Conservation (phyloP, 2,329 filamentous ascomycete genomes). For the Rhinocladiella similis region DNA sequence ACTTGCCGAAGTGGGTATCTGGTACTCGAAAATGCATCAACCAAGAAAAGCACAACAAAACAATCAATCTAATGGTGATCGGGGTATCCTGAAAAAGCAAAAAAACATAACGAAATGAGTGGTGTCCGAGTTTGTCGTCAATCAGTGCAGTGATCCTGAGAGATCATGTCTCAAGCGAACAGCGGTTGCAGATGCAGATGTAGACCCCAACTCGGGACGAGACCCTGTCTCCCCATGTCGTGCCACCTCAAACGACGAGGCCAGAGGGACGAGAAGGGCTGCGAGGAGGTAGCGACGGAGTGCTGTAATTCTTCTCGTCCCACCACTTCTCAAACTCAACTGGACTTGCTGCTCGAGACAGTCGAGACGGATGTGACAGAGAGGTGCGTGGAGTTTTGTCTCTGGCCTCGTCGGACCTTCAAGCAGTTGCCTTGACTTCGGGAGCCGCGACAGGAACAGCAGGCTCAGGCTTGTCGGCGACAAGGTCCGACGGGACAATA, state of each 20-base stretch:
- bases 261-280: constrained; percentile 33
- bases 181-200: not conserved
- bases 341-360: constrained; percentile 29
- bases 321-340: constrained; percentile 35
- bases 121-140: constrained; percentile 28
- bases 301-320: constrained; percentile 29
- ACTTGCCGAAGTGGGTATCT: constrained; percentile 29
- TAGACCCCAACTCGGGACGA: not conserved
- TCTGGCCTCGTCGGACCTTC: constrained; percentile 33
- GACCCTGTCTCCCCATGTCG: constrained; percentile 13
- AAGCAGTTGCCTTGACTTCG: constrained; percentile 31
- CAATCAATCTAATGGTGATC: constrained; percentile 25
- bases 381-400: constrained; percentile 29
- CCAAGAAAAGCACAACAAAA: constrained; percentile 13
- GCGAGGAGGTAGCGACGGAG: constrained; percentile 27
- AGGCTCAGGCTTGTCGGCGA: constrained; percentile 12
- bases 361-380: constrained; percentile 27
- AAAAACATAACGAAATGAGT: constrained; percentile 24
- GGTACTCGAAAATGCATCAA: constrained; percentile 18
- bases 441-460: constrained; percentile 18
- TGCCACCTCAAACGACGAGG: constrained; percentile 28
- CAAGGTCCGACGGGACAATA: constrained; percentile 20
- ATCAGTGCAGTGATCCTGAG: constrained; percentile 5
- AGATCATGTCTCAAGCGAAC: constrained; percentile 12
- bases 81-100: constrained; percentile 28